Percentiles rank a stretch among this genome's conserved stretches.
These are phyloP conservation scores for Bonia amplexicaulis DNA, from an alignment of 176 grass and related monocot genomes.

Conservation along the genomic window DNA sequence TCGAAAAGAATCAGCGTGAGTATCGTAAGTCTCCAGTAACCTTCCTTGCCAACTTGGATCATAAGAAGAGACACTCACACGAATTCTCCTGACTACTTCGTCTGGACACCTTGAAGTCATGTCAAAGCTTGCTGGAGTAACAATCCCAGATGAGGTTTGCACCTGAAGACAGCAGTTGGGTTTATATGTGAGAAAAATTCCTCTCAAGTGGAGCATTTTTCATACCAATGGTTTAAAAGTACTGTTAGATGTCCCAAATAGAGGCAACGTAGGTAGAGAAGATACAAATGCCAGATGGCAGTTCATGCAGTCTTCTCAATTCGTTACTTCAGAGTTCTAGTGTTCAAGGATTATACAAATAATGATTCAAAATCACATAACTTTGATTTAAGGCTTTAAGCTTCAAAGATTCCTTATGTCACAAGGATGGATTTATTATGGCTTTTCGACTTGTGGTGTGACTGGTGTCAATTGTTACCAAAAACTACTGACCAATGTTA, in stretches of 20 bases:
- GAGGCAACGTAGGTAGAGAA: neutral
- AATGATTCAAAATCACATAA: neutral
- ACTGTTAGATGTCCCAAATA: neutral
- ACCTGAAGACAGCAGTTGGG: conserved; percentile 37
- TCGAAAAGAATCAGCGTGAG: conserved; percentile 43
- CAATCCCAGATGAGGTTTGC: conserved; percentile 57
- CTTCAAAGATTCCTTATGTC: neutral
- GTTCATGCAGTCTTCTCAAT: neutral
- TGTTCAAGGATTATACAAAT: neutral
- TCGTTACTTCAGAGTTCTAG: neutral
- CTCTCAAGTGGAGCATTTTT: neutral
- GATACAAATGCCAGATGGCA: neutral
- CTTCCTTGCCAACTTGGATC: conserved; percentile 68
- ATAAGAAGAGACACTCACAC: conserved; percentile 53
- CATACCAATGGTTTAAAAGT: neutral
- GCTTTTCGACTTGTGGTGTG: neutral
- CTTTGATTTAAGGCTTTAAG: conserved; percentile 25
- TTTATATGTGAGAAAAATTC: conserved; percentile 2
- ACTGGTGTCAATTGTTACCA: neutral
- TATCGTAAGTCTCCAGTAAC: conserved; percentile 82
- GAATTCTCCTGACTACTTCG: conserved; percentile 83
- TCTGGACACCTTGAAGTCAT: conserved; percentile 65
- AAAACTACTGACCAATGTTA: neutral
- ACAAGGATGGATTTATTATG: neutral
- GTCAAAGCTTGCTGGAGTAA: conserved; percentile 71